Percentiles rank a stretch among this genome's conserved stretches.
These are phyloP conservation scores for Solanum pimpinellifolium DNA, from an alignment of 257 asterid genomes.

Conservation along the genomic window DNA sequence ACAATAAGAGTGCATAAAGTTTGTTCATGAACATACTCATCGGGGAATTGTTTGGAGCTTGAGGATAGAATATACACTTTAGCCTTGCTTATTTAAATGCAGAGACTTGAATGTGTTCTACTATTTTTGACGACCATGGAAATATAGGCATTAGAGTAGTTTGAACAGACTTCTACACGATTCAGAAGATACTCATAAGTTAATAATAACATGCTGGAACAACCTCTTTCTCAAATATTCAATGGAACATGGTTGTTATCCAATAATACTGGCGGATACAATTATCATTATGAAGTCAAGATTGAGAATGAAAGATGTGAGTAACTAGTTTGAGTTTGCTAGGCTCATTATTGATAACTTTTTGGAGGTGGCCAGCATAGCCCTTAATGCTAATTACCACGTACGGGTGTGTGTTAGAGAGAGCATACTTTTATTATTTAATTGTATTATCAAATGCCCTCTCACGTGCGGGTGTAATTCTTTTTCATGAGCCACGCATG, in stretches of 20 bases:
- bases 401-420: neutral
- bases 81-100: too few relatives aligned
- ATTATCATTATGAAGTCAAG: neutral
- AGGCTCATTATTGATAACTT: neutral
- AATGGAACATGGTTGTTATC: neutral
- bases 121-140: neutral
- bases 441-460: neutral
- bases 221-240: neutral
- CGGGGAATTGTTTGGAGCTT: neutral
- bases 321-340: neutral
- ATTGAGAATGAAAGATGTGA: neutral
- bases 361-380: neutral
- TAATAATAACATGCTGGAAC: neutral
- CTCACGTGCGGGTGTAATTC: neutral
- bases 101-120: neutral
- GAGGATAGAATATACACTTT: neutral
- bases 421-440: neutral
- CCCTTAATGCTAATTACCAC: neutral
- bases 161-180: neutral
- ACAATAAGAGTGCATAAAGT: neutral
- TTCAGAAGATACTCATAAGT: neutral
- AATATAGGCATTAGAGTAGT: neutral
- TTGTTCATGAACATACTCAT: neutral
- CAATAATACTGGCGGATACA: neutral
- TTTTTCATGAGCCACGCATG: neutral